Evolutionary conservation across 177 flowering plant species (phyloP), one percentile per base, ranked within the genome.

Genomic region (Vitis hybrid): DNA sequence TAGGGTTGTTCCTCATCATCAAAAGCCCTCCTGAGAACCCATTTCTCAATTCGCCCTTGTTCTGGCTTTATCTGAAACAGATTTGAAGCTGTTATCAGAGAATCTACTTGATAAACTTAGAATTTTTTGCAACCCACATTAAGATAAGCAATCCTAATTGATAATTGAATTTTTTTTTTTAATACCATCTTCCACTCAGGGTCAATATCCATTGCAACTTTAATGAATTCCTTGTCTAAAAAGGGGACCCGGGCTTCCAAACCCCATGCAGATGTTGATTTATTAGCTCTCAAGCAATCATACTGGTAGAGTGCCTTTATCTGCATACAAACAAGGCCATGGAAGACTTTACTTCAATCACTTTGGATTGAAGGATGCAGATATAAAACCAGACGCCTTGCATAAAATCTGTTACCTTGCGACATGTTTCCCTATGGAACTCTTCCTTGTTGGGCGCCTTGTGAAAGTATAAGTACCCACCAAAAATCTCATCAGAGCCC

Each of bases 381-480:
- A 64, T 2, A 2, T 33, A 8, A 3, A 29, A n/a, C 8, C 39
- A 8, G 11, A 52, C 3, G 45, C 7, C 13, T 31, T 63, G 5
- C 2, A 5, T 13, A 39, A 7, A 39, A 39, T 39, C 45, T 39
- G 10, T 63, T 77, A 92, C 97, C 92, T 92, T 92, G 26, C 64
- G 90, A 72, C 97, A 90, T 48, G 93, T 90, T 79, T 92, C 97
- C 0, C 70, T 84, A 71, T 92, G 97, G 62, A 92, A 84, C 78
- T 89, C 94, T 75, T 92, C 91, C 81, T 90, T 92, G 84, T 89
- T 87, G 9, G 97, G 97, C n/a, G 97, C 97, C 87, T 90, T 92
- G 86, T 92, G 97, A 70, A 92, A 92, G 77, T 92, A 92, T 72
- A 92, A 66, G 74, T 92, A 92, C 15, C 97, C 97, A 52, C 97